Conservation (phyloP, 176 grass and related monocot species). For the Eremochloa ophiuroides region DNA sequence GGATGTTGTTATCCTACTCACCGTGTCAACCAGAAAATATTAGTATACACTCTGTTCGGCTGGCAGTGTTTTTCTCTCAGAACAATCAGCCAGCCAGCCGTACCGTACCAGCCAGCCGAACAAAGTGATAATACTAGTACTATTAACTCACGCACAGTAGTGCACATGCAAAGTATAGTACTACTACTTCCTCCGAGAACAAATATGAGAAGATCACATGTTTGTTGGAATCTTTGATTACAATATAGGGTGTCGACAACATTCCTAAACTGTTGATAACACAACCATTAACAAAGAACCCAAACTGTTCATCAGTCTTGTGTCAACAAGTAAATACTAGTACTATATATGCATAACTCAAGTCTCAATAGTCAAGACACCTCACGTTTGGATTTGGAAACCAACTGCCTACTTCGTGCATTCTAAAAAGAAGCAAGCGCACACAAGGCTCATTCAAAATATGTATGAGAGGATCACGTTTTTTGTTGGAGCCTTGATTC, state of each 20-base stretch:
- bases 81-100: too few species aligned
- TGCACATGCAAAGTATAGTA: background rate
- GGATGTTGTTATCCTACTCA: background rate
- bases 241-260: conserved; percentile 5
- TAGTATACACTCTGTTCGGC: too few species aligned
- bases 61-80: too few species aligned
- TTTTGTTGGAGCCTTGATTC: background rate
- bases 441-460: background rate
- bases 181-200: background rate
- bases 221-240: background rate
- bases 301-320: background rate
- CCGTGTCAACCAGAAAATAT: background rate
- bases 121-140: too few species aligned
- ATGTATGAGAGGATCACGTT: background rate
- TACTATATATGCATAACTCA: too few species aligned
- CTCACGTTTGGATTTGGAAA: conserved; percentile 5
- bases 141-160: background rate
- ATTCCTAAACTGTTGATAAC: background rate
- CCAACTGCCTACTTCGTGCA: background rate
- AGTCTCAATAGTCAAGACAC: background rate
- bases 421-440: background rate
- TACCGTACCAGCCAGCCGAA: too few species aligned
- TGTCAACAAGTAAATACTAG: too few species aligned
- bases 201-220: background rate
- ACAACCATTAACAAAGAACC: background rate